phyloP scores from a whole-genome alignment of 2,329 filamentous ascomycete species.

The Hypoxylon sp. region DNA sequence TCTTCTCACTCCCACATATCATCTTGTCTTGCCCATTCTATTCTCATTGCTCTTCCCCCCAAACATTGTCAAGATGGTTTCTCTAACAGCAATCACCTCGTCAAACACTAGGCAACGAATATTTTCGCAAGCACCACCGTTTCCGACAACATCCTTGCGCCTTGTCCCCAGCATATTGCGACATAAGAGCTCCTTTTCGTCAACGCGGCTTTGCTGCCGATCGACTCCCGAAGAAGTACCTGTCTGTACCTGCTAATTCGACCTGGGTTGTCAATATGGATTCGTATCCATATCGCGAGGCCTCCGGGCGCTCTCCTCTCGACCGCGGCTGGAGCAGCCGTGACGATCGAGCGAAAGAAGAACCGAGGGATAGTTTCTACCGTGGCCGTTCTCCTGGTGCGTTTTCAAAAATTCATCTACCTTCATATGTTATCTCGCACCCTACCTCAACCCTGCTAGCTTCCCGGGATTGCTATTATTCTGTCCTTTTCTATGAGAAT shows the following conservation, averaged over 20 bases:
- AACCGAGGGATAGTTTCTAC: constrained; percentile 67
- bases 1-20: no score
- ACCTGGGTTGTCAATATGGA: constrained; percentile 54
- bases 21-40: constrained; percentile 35
- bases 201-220: neutral
- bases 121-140: constrained; percentile 29
- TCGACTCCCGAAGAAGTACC: neutral
- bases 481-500: constrained; percentile 24
- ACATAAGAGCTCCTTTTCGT: neutral
- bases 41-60: constrained; percentile 37
- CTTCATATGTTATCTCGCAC: constrained; percentile 4
- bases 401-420: constrained; percentile 45
- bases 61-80: constrained; percentile 54
- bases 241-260: constrained; percentile 11
- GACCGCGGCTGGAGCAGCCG: constrained; percentile 61
- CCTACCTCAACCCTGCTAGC: neutral
- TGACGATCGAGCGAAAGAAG: constrained; percentile 62
- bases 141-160: constrained; percentile 40
- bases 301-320: constrained; percentile 59
- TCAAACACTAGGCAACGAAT: constrained; percentile 57
- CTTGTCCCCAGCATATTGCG: constrained; percentile 9
- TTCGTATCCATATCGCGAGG: constrained; percentile 63
- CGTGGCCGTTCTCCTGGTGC: constrained; percentile 75
- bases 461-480: constrained; percentile 1
- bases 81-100: constrained; percentile 65